These are phyloP conservation scores for Trichosanthes cucumerina DNA, from an alignment of 306 rosid genomes.

Conservation along the genomic window DNA sequence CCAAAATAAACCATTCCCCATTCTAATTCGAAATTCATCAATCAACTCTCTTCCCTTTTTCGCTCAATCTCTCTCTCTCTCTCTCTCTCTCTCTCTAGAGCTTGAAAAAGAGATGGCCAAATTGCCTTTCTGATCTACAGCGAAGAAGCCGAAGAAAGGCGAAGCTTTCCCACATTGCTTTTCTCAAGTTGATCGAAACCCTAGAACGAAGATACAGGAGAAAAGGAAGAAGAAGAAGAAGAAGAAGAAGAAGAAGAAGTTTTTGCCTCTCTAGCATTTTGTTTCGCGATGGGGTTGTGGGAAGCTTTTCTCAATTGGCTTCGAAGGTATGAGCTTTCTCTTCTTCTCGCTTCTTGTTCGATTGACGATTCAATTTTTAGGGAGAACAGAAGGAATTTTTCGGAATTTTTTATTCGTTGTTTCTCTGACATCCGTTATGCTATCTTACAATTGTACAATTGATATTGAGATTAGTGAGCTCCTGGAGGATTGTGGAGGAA, in stretches of 20 bases:
- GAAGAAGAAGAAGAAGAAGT: neutral
- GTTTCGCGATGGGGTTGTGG: constrained; percentile 35
- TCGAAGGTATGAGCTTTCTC: constrained; percentile 30
- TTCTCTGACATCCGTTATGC: neutral
- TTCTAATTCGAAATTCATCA: constrained; percentile 1
- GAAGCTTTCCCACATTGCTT: constrained; percentile 1
- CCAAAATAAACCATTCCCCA: neutral
- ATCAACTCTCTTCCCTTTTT: neutral
- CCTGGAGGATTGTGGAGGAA: neutral
- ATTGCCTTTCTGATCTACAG: constrained; percentile 1
- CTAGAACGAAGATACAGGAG: neutral
- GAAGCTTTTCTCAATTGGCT: constrained; percentile 64
- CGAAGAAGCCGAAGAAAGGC: constrained; percentile 2
- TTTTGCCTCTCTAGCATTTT: neutral
- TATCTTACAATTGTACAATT: neutral
- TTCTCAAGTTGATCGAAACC: constrained; percentile 6
- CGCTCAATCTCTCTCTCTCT: neutral
- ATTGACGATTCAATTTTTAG: neutral
- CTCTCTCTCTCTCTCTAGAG: neutral
- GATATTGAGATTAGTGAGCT: neutral
- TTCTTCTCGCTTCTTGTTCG: constrained; percentile 4
- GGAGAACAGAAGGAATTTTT: neutral
- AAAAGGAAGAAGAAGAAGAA: neutral
- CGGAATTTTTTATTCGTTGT: neutral
- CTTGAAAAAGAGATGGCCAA: neutral